A percentile compares a stretch with the other conserved stretches of the same genome.
These are phyloP conservation scores for Falciphora oryzae DNA, from an alignment of 2,329 filamentous ascomycete species.

Conservation along the genomic window DNA sequence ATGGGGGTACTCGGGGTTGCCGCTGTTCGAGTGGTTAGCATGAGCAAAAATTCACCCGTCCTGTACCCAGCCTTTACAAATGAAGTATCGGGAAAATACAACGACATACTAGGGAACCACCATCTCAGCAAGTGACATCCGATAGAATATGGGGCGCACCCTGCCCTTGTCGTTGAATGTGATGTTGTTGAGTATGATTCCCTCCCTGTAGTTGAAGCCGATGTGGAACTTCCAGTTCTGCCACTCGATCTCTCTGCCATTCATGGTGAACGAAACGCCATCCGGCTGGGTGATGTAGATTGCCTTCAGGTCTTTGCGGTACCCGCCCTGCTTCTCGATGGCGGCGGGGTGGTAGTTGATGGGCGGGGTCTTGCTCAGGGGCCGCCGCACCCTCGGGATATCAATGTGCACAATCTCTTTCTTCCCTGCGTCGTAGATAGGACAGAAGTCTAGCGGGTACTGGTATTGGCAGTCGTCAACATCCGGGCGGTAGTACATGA, in stretches of 20 bases:
- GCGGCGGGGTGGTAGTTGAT: constrained; percentile 76
- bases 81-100: neutral
- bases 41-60: neutral
- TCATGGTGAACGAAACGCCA: constrained; percentile 76
- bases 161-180: constrained; percentile 80
- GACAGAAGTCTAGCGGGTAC: constrained; percentile 89
- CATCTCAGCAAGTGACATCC: constrained; percentile 87
- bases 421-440: constrained; percentile 80
- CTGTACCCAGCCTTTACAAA: neutral
- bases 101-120: constrained; percentile 67
- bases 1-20: constrained; percentile 73
- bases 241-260: constrained; percentile 72
- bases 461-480: constrained; percentile 85
- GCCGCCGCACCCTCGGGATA: constrained; percentile 69
- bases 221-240: constrained; percentile 93
- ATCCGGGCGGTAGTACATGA: constrained; percentile 92
- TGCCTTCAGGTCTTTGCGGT: constrained; percentile 70
- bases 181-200: constrained; percentile 85
- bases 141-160: constrained; percentile 76
- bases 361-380: constrained; percentile 63
- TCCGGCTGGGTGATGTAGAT: constrained; percentile 68
- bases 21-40: constrained; percentile 23
- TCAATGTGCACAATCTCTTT: constrained; percentile 77
- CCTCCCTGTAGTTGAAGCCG: constrained; percentile 92
- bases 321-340: constrained; percentile 63